Percentiles rank a stretch among this genome's conserved stretches.
These are phyloP conservation scores for Saussurea involucrata DNA, from an alignment of 129 eudicot species.

Conservation along the genomic window DNA sequence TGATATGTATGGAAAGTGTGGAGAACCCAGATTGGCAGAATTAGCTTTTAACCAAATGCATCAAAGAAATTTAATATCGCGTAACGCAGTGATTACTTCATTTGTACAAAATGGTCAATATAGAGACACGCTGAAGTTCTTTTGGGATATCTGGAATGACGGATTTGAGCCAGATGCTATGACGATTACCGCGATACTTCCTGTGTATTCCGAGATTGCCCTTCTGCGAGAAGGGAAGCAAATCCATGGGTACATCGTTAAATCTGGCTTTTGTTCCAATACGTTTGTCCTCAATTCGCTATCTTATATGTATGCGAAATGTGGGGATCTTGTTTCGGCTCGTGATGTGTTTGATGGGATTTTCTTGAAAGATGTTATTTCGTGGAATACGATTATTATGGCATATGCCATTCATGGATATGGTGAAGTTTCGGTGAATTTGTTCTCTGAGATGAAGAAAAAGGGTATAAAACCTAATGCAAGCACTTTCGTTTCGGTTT, in stretches of 20 bases:
- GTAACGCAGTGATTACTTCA: conserved; percentile 64
- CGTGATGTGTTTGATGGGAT: conserved; percentile 38
- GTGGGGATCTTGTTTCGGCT: conserved; percentile 61
- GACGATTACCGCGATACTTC: conserved; percentile 44
- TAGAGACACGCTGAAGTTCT: conserved; percentile 42
- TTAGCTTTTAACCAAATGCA: conserved; percentile 37
- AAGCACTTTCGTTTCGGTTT: conserved; percentile 72
- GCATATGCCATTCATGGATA: conserved; percentile 69
- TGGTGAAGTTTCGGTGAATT: conserved; percentile 37
- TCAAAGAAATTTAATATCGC: conserved; percentile 47
- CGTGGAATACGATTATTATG: conserved; percentile 89
- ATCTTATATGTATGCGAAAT: conserved; percentile 63
- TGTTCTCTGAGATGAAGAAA: conserved; percentile 51
- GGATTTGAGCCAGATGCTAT: conserved; percentile 52
- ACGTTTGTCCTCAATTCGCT: conserved; percentile 49
- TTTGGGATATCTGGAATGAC: conserved; percentile 31
- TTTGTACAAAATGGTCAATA: conserved; percentile 52
- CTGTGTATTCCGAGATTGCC: conserved; percentile 57
- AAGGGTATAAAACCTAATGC: conserved; percentile 45
- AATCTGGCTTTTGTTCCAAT: conserved; percentile 31
- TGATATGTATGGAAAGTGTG: conserved; percentile 71
- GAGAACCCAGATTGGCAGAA: conserved; percentile 39
- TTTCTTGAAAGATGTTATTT: conserved; percentile 48
- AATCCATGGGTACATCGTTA: conserved; percentile 49
- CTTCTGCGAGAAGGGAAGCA: conserved; percentile 56